Conservation (phyloP, 23 red algal genomes). For the Gracilariopsis chorda region DNA sequence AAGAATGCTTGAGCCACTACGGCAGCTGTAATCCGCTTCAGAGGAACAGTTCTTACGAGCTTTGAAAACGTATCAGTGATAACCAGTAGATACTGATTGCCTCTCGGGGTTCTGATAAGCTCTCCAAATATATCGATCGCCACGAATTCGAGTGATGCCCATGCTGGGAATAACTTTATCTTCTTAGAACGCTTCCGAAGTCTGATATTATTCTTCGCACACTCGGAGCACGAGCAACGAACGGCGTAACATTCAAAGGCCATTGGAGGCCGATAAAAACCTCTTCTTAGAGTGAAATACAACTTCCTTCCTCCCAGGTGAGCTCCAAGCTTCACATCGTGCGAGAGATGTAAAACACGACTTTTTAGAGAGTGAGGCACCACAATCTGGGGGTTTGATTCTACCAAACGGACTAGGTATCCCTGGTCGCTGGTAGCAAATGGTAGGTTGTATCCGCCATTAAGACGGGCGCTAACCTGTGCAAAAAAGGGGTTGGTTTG, state of each 20-base stretch:
- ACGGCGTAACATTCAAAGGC: not conserved
- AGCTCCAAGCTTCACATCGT: not conserved
- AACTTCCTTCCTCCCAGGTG: not conserved
- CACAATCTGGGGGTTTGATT: not conserved
- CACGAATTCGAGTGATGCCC: not conserved
- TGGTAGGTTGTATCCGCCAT: not conserved
- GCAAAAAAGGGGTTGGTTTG: not conserved
- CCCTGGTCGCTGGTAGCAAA: not conserved
- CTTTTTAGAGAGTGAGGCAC: not conserved
- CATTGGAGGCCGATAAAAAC: conserved; percentile 3
- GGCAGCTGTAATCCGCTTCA: not conserved
- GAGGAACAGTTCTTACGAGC: not conserved
- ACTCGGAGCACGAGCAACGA: not conserved
- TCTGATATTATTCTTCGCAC: not conserved
- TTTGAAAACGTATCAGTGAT: not conserved
- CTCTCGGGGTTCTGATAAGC: not conserved
- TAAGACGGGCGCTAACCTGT: not conserved
- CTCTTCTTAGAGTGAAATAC: not conserved
- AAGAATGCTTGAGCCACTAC: not conserved
- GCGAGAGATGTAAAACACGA: not conserved
- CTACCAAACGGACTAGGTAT: not conserved
- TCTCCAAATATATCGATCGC: not conserved
- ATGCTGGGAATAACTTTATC: conserved; percentile 1
- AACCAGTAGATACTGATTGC: not conserved
- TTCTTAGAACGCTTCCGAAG: not conserved